phyloP scores from a whole-genome alignment of 2,329 filamentous ascomycete genomes.

The Talaromyces sp. region DNA sequence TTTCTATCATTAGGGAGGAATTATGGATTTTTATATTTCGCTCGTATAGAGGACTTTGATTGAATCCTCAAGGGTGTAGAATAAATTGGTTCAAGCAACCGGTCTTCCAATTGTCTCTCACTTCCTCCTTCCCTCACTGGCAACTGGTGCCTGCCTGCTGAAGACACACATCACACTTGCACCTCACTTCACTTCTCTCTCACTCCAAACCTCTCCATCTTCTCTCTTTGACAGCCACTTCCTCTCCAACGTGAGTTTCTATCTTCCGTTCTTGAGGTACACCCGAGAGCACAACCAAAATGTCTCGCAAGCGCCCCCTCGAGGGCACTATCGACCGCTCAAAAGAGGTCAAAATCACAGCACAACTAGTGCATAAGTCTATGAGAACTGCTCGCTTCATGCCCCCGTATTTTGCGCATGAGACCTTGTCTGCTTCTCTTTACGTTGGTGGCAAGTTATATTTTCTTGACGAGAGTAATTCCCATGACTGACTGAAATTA shows the following conservation, averaged over 20 bases:
- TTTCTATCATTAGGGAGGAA: too few species aligned
- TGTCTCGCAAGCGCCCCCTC: not conserved
- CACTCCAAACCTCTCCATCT: not conserved
- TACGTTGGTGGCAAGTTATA: constrained; percentile 4
- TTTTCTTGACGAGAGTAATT: not conserved
- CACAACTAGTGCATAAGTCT: not conserved
- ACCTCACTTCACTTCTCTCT: not conserved
- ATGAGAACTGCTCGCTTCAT: not conserved
- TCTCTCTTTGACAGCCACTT: not conserved
- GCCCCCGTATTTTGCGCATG: constrained; percentile 6
- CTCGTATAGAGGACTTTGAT: too few species aligned
- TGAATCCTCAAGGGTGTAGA: too few species aligned
- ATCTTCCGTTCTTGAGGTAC: too few species aligned
- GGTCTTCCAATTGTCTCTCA: too few species aligned
- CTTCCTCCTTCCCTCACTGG: not conserved
- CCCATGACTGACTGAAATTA: not conserved
- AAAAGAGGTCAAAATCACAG: constrained; percentile 8
- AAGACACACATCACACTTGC: not conserved
- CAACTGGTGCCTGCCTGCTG: not conserved
- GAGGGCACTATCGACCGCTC: not conserved
- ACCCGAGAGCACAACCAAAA: not conserved
- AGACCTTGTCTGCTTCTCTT: constrained; percentile 1
- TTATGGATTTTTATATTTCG: too few species aligned
- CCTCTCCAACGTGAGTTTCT: not conserved
- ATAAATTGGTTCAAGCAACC: too few species aligned